Percentiles rank a stretch among this genome's conserved stretches.
These are phyloP conservation scores for Galerina sulciceps DNA, from an alignment of 768 basidiomycete genomes.

Conservation along the genomic window DNA sequence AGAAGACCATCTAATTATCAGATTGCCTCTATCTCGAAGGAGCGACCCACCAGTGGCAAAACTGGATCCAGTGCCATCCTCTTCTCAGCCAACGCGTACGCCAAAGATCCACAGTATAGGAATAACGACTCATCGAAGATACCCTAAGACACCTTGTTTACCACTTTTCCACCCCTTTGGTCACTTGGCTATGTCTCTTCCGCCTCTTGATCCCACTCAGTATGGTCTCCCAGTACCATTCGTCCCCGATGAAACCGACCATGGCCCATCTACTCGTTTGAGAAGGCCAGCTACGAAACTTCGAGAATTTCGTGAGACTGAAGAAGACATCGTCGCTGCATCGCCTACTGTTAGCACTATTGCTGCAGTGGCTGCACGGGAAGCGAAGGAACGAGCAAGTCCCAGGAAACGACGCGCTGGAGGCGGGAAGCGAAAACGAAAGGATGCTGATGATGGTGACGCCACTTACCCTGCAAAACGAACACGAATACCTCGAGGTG, in stretches of 20 bases:
- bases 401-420: conserved; percentile 55
- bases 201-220: conserved; percentile 59
- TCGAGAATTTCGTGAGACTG: conserved; percentile 54
- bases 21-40: conserved; percentile 10
- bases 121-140: not conserved
- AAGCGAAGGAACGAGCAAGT: conserved; percentile 47
- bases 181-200: conserved; percentile 64
- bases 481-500: conserved; percentile 55
- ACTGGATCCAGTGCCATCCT: conserved; percentile 5
- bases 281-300: conserved; percentile 53
- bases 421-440: conserved; percentile 60
- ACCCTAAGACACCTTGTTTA: conserved; percentile 39
- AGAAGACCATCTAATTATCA: conserved; percentile 30
- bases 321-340: conserved; percentile 34
- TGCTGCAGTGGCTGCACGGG: conserved; percentile 39
- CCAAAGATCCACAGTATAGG: conserved; percentile 4
- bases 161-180: conserved; percentile 75
- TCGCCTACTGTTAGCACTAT: conserved; percentile 29
- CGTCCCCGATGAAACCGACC: conserved; percentile 44
- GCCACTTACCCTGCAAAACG: conserved; percentile 76
- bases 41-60: conserved; percentile 9
- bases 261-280: conserved; percentile 32
- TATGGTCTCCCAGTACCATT: conserved; percentile 60
- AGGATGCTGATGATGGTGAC: conserved; percentile 64
- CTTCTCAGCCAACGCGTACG: not conserved